Conservation (phyloP, 108 stramenopile genomes). For the Cylindrotheca closterium region DNA sequence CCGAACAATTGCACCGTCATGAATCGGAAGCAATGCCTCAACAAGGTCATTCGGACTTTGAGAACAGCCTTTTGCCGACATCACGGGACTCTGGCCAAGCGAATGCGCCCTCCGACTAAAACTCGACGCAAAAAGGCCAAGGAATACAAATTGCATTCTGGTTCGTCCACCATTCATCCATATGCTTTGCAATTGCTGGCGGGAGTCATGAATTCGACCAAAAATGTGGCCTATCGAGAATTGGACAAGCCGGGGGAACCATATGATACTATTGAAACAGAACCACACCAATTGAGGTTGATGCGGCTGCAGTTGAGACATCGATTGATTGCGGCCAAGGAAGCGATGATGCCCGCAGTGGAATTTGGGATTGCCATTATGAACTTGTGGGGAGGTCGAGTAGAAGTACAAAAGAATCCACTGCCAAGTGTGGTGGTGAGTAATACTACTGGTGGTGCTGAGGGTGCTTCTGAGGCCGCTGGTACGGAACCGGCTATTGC, state of each 20-base stretch:
- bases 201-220: conserved; percentile 15
- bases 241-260: conserved; percentile 4
- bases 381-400: conserved; percentile 27
- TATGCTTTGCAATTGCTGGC: conserved; percentile 21
- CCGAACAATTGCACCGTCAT: conserved; percentile 7
- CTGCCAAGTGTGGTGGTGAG: no score
- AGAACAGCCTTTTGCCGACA: conserved; percentile 3
- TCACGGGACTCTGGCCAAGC: not conserved
- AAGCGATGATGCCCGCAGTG: conserved; percentile 21
- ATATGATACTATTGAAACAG: not conserved
- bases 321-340: conserved; percentile 23
- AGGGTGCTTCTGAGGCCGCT: no score
- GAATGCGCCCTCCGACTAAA: not conserved
- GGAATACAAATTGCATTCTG: conserved; percentile 1
- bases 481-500: no score
- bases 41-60: conserved; percentile 20
- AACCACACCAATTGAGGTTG: conserved; percentile 17
- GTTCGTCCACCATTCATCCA: conserved; percentile 2
- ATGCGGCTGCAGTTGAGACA: conserved; percentile 28
- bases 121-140: not conserved
- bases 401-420: no score
- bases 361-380: conserved; percentile 23
- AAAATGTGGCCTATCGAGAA: conserved; percentile 1
- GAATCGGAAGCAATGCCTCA: not conserved
- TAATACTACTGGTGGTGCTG: no score